Evolutionary conservation across 371 early-diverging fungal genomes (phyloP).

Genomic region (Apophysomyces elegans): DNA sequence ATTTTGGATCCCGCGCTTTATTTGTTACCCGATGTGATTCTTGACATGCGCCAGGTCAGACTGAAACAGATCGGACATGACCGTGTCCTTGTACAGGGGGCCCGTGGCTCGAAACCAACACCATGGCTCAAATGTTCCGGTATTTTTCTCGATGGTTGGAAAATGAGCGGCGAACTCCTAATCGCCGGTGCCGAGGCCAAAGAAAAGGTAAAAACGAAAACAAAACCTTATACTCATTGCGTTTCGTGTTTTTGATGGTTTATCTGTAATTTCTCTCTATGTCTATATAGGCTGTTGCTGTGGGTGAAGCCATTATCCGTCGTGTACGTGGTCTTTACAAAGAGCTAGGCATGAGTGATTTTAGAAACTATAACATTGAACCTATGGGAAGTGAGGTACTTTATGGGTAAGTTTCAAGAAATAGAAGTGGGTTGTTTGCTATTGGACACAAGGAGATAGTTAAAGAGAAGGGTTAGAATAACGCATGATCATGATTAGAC

Average conservation of each 20-base stretch:
- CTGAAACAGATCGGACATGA: conserved; percentile 61
- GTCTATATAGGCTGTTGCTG: conserved; percentile 51
- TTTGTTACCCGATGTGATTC: conserved; percentile 73
- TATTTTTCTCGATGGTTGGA: conserved; percentile 72
- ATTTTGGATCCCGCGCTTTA: conserved; percentile 74
- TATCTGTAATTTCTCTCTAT: too few species aligned
- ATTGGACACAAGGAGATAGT: not conserved
- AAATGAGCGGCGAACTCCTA: conserved; percentile 66
- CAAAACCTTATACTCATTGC: too few species aligned
- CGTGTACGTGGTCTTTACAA: conserved; percentile 58
- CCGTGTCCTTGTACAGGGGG: conserved; percentile 69
- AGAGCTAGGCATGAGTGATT: conserved; percentile 54
- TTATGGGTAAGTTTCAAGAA: conserved; percentile 57
- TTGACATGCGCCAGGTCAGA: conserved; percentile 70
- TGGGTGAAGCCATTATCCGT: conserved; percentile 66
- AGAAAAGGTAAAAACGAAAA: conserved; percentile 14
- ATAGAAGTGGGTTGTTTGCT: not conserved
- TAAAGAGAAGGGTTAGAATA: not conserved
- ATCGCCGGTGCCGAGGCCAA: conserved; percentile 71
- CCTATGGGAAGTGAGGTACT: conserved; percentile 71
- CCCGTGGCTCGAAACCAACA: conserved; percentile 70
- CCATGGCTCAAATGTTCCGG: conserved; percentile 72
- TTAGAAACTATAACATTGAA: conserved; percentile 62
- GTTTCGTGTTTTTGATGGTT: too few species aligned
- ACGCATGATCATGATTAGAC: conserved; percentile 29